phyloP scores from a whole-genome alignment of 2,329 filamentous ascomycete species.

The Fusarium luffae region DNA sequence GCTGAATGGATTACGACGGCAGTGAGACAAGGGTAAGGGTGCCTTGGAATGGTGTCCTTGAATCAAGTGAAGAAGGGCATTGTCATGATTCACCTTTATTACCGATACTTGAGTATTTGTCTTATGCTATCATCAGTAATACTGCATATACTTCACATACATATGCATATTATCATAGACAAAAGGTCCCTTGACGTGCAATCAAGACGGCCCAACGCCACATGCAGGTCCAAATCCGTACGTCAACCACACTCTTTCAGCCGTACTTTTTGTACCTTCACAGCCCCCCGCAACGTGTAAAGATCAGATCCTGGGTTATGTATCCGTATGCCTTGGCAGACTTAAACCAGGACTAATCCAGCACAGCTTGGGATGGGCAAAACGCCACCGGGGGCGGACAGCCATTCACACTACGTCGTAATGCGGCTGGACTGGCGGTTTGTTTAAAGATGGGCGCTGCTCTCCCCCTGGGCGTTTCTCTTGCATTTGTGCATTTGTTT shows the following conservation, averaged over 20 bases:
- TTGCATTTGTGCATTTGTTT: background rate
- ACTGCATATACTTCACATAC: background rate
- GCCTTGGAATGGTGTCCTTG: background rate
- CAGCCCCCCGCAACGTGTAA: background rate
- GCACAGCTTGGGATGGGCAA: constrained; percentile 11
- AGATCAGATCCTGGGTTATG: background rate
- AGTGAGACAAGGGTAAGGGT: constrained; percentile 16
- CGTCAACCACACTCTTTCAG: constrained; percentile 18
- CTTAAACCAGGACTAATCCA: constrained; percentile 10
- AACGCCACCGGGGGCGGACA: constrained; percentile 13
- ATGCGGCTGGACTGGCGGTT: background rate
- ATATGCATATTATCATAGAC: background rate
- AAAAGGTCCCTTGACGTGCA: background rate
- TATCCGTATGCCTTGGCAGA: constrained; percentile 6
- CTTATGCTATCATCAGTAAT: background rate
- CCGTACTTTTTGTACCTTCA: constrained; percentile 17
- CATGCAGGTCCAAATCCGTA: constrained; percentile 25
- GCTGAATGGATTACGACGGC: constrained; percentile 19
- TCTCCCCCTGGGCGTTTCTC: background rate
- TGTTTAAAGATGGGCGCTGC: constrained; percentile 20
- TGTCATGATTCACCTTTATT: background rate
- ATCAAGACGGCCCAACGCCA: background rate
- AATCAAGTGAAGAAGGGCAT: background rate
- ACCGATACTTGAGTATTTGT: background rate
- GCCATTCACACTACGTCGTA: background rate